Evolutionary conservation across 2,329 filamentous ascomycete genomes (phyloP).

Genomic region (Trichoderma asperellum): DNA sequence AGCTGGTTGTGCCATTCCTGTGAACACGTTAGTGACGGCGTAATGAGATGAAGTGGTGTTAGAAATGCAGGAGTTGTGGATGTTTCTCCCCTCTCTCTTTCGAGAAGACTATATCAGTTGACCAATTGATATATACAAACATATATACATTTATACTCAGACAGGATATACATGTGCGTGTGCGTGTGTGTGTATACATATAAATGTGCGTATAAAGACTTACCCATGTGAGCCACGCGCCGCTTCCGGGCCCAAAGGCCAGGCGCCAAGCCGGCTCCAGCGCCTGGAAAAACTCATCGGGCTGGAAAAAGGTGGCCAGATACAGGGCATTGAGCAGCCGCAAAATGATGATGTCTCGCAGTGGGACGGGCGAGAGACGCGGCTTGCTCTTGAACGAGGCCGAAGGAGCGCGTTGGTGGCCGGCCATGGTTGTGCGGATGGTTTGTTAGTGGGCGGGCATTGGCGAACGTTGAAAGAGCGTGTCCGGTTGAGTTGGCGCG

Average conservation of each 20-base stretch:
- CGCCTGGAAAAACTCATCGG: constrained; percentile 96
- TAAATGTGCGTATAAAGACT: constrained; percentile 37
- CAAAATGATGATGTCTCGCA: constrained; percentile 56
- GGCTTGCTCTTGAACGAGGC: constrained; percentile 22
- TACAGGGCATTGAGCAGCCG: constrained; percentile 80
- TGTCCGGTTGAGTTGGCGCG: not conserved
- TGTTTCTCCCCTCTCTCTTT: not conserved
- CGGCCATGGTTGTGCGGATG: constrained; percentile 19
- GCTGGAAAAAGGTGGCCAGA: constrained; percentile 91
- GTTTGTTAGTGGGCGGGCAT: not conserved
- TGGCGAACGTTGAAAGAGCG: not conserved
- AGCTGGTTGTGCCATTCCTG: constrained; percentile 93
- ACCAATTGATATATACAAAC: not conserved
- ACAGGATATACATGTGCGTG: not conserved
- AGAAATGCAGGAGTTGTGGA: not conserved
- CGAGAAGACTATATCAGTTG: not conserved
- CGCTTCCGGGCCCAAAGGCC: constrained; percentile 75
- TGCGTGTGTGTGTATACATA: not conserved
- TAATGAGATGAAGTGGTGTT: not conserved
- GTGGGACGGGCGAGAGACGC: constrained; percentile 12
- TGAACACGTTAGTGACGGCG: constrained; percentile 28
- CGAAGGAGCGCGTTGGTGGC: constrained; percentile 22
- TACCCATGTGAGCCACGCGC: constrained; percentile 97
- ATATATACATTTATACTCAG: not conserved
- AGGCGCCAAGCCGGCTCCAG: constrained; percentile 92